These are phyloP conservation scores for Ceratocystis cubensis DNA, from an alignment of 2,329 filamentous ascomycete species.

Conservation along the genomic window DNA sequence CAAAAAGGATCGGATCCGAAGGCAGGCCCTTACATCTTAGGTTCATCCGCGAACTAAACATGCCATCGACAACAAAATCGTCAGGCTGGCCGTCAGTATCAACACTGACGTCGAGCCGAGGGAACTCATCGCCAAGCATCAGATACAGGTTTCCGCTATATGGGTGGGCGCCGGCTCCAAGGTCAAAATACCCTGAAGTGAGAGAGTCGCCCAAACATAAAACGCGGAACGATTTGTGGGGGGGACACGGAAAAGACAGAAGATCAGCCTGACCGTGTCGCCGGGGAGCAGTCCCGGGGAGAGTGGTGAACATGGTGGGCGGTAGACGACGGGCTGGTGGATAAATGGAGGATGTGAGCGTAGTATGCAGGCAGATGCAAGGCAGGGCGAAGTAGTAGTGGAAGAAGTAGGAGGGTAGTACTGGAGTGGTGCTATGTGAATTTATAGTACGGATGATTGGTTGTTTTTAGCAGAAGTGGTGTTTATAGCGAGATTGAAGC, in stretches of 20 bases:
- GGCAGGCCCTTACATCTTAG: constrained; percentile 29
- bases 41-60: constrained; percentile 28
- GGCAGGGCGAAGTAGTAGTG: background rate
- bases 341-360: background rate
- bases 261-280: constrained; percentile 6
- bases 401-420: background rate
- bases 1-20: background rate
- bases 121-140: constrained; percentile 36
- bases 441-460: background rate
- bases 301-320: constrained; percentile 16
- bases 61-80: constrained; percentile 34
- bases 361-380: background rate
- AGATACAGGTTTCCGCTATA: constrained; percentile 40
- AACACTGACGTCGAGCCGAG: constrained; percentile 31
- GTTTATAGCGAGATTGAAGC: background rate
- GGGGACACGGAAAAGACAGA: background rate
- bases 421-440: constrained; percentile 4
- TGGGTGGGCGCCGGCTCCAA: constrained; percentile 36
- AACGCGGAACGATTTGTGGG: constrained; percentile 35
- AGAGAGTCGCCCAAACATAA: constrained; percentile 55
- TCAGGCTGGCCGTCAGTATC: constrained; percentile 40
- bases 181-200: constrained; percentile 41
- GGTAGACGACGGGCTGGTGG: background rate
- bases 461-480: background rate
- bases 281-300: constrained; percentile 10